These are phyloP conservation scores for Sphaerulina populicola DNA, from an alignment of 2,329 filamentous ascomycete genomes.

Conservation along the genomic window DNA sequence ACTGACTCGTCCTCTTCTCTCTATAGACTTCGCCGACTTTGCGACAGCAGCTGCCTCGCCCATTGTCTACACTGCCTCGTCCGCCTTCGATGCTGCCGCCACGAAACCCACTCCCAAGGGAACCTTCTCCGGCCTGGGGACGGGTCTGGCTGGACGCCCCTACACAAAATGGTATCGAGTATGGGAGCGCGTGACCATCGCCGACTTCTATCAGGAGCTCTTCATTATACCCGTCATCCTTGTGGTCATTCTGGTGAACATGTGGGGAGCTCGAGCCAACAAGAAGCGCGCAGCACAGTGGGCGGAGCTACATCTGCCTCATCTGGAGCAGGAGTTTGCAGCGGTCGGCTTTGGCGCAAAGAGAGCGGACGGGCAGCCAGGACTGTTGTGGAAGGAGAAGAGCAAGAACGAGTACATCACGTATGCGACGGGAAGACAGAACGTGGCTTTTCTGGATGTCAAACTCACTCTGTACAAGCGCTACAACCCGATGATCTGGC, in stretches of 20 bases:
- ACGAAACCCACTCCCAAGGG: conserved; percentile 25
- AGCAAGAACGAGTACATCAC: conserved; percentile 75
- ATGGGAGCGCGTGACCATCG: conserved; percentile 76
- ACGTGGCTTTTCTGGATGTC: conserved; percentile 82
- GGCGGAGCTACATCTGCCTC: conserved; percentile 63
- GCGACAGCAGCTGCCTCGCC: conserved; percentile 69
- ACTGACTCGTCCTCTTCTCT: neutral
- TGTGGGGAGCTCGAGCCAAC: conserved; percentile 74
- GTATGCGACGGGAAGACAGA: conserved; percentile 87
- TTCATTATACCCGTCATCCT: conserved; percentile 68
- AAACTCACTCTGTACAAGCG: conserved; percentile 74
- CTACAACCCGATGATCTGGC: conserved; percentile 66
- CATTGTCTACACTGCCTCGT: conserved; percentile 45
- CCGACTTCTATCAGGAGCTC: conserved; percentile 82
- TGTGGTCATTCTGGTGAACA: conserved; percentile 66
- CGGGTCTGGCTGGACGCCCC: conserved; percentile 46
- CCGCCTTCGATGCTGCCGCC: conserved; percentile 41
- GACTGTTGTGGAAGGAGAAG: conserved; percentile 70
- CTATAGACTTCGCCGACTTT: conserved; percentile 85
- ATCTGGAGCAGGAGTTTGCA: conserved; percentile 74
- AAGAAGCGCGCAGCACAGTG: conserved; percentile 70
- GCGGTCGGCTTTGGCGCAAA: conserved; percentile 67
- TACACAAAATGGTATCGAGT: conserved; percentile 96
- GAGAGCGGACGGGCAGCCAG: conserved; percentile 35
- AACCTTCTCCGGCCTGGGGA: conserved; percentile 30